These are phyloP conservation scores for Pichia insulana DNA, from an alignment of 805 yeast genomes.

Conservation along the genomic window DNA sequence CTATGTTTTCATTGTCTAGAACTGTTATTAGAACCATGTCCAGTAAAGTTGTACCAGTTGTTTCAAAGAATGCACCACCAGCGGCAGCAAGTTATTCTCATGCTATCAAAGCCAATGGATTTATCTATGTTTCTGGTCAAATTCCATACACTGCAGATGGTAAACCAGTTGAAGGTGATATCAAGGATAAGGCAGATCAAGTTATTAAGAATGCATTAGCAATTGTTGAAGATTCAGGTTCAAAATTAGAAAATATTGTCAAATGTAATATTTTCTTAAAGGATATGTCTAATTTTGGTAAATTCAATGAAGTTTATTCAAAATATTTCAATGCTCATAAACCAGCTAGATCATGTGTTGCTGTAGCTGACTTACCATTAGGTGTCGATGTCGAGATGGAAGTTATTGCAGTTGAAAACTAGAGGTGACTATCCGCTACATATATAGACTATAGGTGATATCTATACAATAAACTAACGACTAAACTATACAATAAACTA, in stretches of 20 bases:
- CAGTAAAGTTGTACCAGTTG: conserved; percentile 34
- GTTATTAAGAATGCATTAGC: conserved; percentile 57
- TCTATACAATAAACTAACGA: too few relatives aligned
- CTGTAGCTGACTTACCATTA: conserved; percentile 85
- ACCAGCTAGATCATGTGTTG: conserved; percentile 98
- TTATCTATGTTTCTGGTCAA: conserved; percentile 91
- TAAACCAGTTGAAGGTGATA: conserved; percentile 67
- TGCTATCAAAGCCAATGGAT: conserved; percentile 86
- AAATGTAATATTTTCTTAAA: conserved; percentile 86
- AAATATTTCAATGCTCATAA: conserved; percentile 68
- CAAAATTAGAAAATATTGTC: conserved; percentile 73
- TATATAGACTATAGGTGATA: too few relatives aligned
- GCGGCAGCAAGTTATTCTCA: conserved; percentile 97
- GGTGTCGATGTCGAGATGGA: conserved; percentile 86
- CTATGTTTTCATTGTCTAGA: conserved; percentile 2
- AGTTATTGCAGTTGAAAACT: conserved; percentile 73
- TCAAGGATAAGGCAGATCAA: conserved; percentile 72
- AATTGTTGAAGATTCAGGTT: conserved; percentile 78
- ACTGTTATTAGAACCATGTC: conserved; percentile 23
- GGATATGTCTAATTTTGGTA: conserved; percentile 80
- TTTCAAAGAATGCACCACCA: conserved; percentile 78
- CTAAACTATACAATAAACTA: too few relatives aligned
- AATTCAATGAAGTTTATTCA: conserved; percentile 78
- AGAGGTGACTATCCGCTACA: background rate
- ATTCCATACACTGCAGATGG: conserved; percentile 82